A percentile compares a stretch with the other conserved stretches of the same genome.
Evolutionary conservation across 2,329 filamentous ascomycete species (phyloP).

Genomic region (Macrophomina pseudophaseolina): DNA sequence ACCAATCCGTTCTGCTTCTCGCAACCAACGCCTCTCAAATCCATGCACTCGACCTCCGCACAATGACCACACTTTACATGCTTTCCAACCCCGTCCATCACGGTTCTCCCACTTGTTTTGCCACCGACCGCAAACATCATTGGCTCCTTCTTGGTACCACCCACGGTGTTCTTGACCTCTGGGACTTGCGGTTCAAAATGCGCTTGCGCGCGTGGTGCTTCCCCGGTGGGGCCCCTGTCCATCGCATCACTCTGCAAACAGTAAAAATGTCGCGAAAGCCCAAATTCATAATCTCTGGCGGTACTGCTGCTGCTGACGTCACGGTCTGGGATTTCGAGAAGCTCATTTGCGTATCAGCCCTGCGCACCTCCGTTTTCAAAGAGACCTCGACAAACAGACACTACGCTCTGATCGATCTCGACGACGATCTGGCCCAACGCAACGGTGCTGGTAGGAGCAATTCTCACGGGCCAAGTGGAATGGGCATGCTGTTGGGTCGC

Average conservation of each 20-base stretch:
- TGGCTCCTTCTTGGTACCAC: conserved; percentile 93
- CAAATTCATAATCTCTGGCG: conserved; percentile 88
- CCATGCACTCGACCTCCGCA: conserved; percentile 82
- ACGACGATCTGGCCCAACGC: conserved; percentile 62
- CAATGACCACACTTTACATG: conserved; percentile 80
- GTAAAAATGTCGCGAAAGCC: conserved; percentile 64
- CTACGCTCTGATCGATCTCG: conserved; percentile 78
- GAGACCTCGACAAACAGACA: conserved; percentile 44
- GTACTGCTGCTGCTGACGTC: conserved; percentile 84
- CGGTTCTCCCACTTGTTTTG: conserved; percentile 89
- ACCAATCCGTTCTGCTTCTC: conserved; percentile 79
- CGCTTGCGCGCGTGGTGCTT: conserved; percentile 88
- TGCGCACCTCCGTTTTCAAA: conserved; percentile 63
- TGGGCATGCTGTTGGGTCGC: conserved; percentile 67
- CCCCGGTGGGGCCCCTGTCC: conserved; percentile 78
- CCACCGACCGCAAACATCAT: conserved; percentile 80
- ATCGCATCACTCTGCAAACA: conserved; percentile 74
- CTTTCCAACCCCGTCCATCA: conserved; percentile 90
- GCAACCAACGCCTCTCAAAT: conserved; percentile 87
- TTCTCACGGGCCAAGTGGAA: conserved; percentile 67
- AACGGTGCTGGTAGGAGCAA: conserved; percentile 34
- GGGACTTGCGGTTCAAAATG: conserved; percentile 95
- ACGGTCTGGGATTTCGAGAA: conserved; percentile 97
- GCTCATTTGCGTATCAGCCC: conserved; percentile 84
- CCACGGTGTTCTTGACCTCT: conserved; percentile 89